A percentile compares a stretch with the other conserved stretches of the same genome.
Evolutionary conservation across 331 rosid species (phyloP).

Genomic region (Erythrophleum ivorense): DNA sequence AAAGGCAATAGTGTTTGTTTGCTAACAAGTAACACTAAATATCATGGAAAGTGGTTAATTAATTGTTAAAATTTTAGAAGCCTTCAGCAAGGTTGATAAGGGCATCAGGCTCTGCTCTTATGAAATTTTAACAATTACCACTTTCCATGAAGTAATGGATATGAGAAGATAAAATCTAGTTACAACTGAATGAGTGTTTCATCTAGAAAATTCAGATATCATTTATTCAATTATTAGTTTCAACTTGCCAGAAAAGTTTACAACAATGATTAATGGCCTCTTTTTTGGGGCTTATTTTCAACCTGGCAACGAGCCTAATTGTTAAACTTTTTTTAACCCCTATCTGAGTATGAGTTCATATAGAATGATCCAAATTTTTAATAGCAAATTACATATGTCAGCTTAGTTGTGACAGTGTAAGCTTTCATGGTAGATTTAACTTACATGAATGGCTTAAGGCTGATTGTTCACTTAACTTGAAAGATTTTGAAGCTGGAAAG

Average conservation of each 20-base stretch:
- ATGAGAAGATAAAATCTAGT: background rate
- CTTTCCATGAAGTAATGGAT: constrained; percentile 6
- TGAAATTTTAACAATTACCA: background rate
- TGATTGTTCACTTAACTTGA: background rate
- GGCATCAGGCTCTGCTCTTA: background rate
- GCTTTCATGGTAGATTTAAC: background rate
- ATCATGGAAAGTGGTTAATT: too few species aligned
- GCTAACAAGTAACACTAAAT: background rate
- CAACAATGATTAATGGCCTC: constrained; percentile 8
- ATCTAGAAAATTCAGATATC: background rate
- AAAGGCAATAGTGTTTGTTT: constrained; percentile 1
- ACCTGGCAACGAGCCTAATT: background rate
- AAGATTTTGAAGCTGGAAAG: constrained; percentile 32
- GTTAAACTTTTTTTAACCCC: background rate
- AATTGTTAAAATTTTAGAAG: constrained; percentile 21
- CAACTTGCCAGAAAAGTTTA: background rate
- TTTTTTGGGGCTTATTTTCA: background rate
- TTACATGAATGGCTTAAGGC: background rate
- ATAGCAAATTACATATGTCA: background rate
- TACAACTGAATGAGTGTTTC: constrained; percentile 16
- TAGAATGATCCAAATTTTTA: background rate
- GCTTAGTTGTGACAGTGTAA: background rate
- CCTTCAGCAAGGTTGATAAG: constrained; percentile 12
- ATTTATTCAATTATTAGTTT: background rate
- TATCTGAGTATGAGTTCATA: background rate